Evolutionary conservation across 768 basidiomycete genomes (phyloP), one percentile per base, ranked within the genome.

Genomic region (Trametes villosa): DNA sequence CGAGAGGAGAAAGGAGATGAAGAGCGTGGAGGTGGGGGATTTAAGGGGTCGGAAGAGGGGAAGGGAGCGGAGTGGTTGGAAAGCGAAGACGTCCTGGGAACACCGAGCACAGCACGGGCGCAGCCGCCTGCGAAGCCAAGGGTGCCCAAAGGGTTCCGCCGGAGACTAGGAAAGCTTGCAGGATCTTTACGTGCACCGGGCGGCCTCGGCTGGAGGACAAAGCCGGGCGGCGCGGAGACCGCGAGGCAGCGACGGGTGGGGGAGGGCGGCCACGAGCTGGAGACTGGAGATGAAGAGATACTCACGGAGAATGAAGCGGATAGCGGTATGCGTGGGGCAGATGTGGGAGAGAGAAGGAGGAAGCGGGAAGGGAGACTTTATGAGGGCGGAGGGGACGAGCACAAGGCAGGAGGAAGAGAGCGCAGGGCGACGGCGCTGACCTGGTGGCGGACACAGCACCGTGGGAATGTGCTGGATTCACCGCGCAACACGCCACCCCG

Each of bases 391-490:
- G 33, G 63, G 58, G 20, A 49, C 17, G 56, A 62, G 60, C 34
- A 62, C 62, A 65, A 65, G 62, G 68, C 65, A 70, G 70, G 60
- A 64, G 57, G 58, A 67, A 60, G 50, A 64, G 62, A 67, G 68
- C 60, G 63, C 65, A 54, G 62, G 68, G 64, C 67, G 67, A 60
- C 66, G 75, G 77, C 58, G 66, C 60, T 59, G 60, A 51, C 66
- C 63, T 62, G 63, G 66, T 62, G 66, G 66, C 66, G 63, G 61
- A 56, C 66, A 60, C 57, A 46, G 58, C 53, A 57, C 50, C 66
- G 66, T 67, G 66, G 63, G 66, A 67, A 67, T 26, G 42, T 55
- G 34, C 40, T 62, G 49, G 24, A 34, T 47, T 58, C 47, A 29
- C 40, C 54, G 33, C 33, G 50, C 49, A 53, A 56, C 59, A 57